These are phyloP conservation scores for Piloderma croceum DNA, from an alignment of 768 basidiomycete species.

Conservation along the genomic window DNA sequence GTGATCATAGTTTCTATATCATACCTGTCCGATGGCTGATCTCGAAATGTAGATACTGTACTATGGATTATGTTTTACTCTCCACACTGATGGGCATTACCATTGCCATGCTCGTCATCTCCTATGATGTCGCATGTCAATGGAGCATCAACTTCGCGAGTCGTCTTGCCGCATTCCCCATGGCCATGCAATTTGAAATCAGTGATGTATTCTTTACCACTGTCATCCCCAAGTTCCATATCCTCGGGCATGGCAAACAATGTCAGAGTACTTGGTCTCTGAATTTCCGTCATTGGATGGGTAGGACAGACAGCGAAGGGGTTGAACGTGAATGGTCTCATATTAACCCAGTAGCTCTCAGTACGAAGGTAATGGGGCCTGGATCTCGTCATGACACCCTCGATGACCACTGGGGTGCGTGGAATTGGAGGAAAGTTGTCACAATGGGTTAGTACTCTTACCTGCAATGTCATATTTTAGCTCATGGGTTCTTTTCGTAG, in stretches of 20 bases:
- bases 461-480: too few relatives aligned
- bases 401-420: constrained; percentile 18
- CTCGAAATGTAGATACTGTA: constrained; percentile 8
- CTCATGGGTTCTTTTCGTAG: too few relatives aligned
- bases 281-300: constrained; percentile 22
- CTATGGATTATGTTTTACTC: constrained; percentile 10
- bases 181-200: neutral
- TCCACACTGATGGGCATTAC: neutral
- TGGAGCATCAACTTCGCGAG: constrained; percentile 1
- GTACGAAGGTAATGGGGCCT: constrained; percentile 32
- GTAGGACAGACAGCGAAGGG: constrained; percentile 30
- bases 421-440: constrained; percentile 26
- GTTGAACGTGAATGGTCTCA: constrained; percentile 27
- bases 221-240: constrained; percentile 31
- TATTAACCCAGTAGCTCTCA: constrained; percentile 22
- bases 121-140: constrained; percentile 13
- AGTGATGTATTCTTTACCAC: constrained; percentile 4
- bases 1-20: too few relatives aligned
- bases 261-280: constrained; percentile 21
- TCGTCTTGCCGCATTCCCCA: constrained; percentile 1
- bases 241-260: constrained; percentile 16
- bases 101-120: constrained; percentile 1
- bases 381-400: constrained; percentile 20
- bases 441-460: constrained; percentile 19
- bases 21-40: too few relatives aligned